Base-by-base conservation (phyloP, 257 asterid genomes). In the Capsicum rhomboideum region DNA sequence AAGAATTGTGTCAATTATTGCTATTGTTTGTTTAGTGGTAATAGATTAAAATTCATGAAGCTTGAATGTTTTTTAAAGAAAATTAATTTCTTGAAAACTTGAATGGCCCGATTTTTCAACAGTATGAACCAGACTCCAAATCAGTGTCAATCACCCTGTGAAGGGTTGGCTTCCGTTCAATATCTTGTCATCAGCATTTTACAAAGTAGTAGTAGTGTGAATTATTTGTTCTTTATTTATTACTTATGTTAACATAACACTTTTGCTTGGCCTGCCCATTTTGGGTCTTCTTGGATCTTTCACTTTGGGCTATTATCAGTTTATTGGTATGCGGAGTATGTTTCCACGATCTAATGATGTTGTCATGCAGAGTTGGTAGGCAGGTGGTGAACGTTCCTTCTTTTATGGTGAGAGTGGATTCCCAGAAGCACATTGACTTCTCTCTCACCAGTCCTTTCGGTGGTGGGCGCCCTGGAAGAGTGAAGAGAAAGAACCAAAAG, bases 331-430 rank as follows among this genome's bases (percentile, higher is more conserved):
- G 37, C 14, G 18, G 9, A 14, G 49, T 54, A 54, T 37, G 52
- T 20, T 74, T 10, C 6, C 1, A 4, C 1, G 3, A 10, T 4
- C 69, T 63, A 63, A 63, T 63, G 8, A 11, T 63, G 4, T 74
- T 40, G 59, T 17, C 10, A 2, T 86, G 80, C 85, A 92, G 96
- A 88, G 96, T 92, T 86, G 96, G 93, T 31, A 88, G 93, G 83
- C 94, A 92, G 83, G 96, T 91, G 81, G 96, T 92, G 2, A 92
- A 92, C 49, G 96, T 92, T 64, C 90, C 94, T 4, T 92, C 96
- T 0, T 91, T 92, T 83, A 79, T 92, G 90, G 96, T 92, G 80
- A 91, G 90, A 37, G 42, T 37, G 42, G 42, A 37, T 5, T 37
- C 42, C 42, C 42, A 37, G 42, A 37, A 37, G 42, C 42, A 37